Evolutionary conservation across 2,329 filamentous ascomycete genomes (phyloP), one percentile per base, ranked within the genome.

Genomic region (Cladophialophora psammophila): DNA sequence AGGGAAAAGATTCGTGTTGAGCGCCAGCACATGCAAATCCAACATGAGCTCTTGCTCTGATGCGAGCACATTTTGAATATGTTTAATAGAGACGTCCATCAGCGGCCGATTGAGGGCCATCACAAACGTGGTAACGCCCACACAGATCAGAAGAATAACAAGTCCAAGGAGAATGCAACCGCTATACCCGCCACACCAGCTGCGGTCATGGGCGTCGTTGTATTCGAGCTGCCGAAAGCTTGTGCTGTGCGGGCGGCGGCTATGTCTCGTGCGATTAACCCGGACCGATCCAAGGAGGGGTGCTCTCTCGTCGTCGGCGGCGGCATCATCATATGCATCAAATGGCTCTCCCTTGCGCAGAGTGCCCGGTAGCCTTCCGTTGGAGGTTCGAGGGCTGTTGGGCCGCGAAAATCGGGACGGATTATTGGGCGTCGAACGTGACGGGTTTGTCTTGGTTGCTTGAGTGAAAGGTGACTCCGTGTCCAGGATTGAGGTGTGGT

Each of bases 1-100:
- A 1, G 93, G 89, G 45, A 98, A 91, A 48, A 97, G 89, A 73
- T 98, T 99, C 0, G 94, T 94, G 76, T 99, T 99, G 73, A 94
- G 85, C 0, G 94, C 95, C 72, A 88, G 88, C 67, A 99, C 92
- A 20, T 92, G 88, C 57, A 99, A 81, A 78, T 99, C 94, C 74
- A 98, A 87, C 88, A 99, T 97, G 50, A 99, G 86, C 77, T 98
- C 94, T 77, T 97, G 92, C 78, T 97, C 92, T 73, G 92, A 97
- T 2, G 94, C 94, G 57, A 98, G 86, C 31, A 99, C 93, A 72
- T 97, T 96, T 73, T 91, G 88, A 72, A 99, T 93, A 70, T 90
- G 89, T 63, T 90, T 83, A 53, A 98, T 87, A 70, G 90, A 84
- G 66, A 98, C 91, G 70, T 91, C 88, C 32, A 88, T 86, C 56